Evolutionary conservation across 2,329 filamentous ascomycete genomes (phyloP), one percentile per base, ranked within the genome.

Genomic region (Neopestalotiopsis clavispora): DNA sequence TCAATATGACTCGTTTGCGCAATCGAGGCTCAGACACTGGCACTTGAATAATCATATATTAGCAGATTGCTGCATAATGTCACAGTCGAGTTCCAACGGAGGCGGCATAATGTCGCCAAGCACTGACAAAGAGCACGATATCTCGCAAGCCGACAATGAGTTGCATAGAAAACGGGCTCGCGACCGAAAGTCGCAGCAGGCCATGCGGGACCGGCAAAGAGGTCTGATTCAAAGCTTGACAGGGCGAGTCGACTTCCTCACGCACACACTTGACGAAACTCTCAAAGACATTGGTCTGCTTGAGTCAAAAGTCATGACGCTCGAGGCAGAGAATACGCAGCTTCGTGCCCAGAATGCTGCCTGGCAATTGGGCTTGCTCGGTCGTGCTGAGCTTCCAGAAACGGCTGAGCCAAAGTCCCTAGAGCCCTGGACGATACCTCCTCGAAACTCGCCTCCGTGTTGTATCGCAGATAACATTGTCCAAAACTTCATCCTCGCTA

Each of bases 121-220:
- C 6, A 20, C 30, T 4, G 6, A 12, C n/a, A 23, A 12, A 4
- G 30, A 63, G 6, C 38, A 17, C 2, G 20, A 23, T 14, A n/a
- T 23, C 3, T 63, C 60, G 14, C 60, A 63, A 4, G 6, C 5
- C 14, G 71, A 75, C 4, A 13, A 73, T 9, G 76, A 78, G 65
- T 69, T 78, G 32, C 75, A 76, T 66, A 74, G 75, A 57, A 79
- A 79, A 68, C 74, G 76, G 28, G 77, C 77, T 3, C 70, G 76
- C 28, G 77, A 79, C 66, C 75, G 76, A 59, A 77, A 76, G 67
- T 77, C 75, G 0, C 77, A 78, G 69, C 77, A 79, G 72, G 76
- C 76, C 17, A 79, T 79, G 77, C 74, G 76, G 5, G 75, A 79
- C 68, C 75, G 76, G 13, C 78, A 76, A 56, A 77, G 74, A 69